Base-by-base conservation (phyloP, 2,329 filamentous ascomycete species). In the Falciphora oryzae region DNA sequence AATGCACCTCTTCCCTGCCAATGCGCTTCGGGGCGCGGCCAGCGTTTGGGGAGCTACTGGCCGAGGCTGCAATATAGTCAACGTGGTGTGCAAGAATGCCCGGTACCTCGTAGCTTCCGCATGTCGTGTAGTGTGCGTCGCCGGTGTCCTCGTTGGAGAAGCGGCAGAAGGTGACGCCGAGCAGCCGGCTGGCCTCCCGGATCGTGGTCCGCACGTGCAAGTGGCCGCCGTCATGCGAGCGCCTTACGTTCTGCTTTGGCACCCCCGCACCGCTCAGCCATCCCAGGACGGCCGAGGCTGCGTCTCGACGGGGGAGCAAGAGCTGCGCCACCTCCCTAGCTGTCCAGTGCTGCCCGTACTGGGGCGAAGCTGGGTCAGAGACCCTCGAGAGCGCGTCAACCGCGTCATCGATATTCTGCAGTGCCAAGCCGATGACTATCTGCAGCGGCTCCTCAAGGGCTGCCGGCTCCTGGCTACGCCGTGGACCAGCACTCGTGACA, bases 301-400 rank as follows among this genome's bases (percentile, higher is more conserved):
- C 35, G 11, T 60, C 59, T 32, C 35, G 11, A n/a, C 28, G 22
- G 13, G 59, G 59, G 14, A 22, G 22, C n/a, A 60, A 60, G 59
- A 22, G n/a, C 59, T 62, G 10, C 63, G 59, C 27, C 13, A 61
- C 59, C 57, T 64, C 35, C 65, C 32, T 4, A 16, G 22, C 35
- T 62, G 65, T 50, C 59, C 61, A 61, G 35, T 66, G 10, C 63
- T 60, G 27, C 14, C 25, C 59, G 32, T 60, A 60, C 14, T 60
- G 31, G 59, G 59, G 31, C 50, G 50, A 56, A n/a, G 5, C 16
- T 18, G 50, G 50, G 16, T 56, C 50, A n/a, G 50, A 56, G 5
- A 56, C 25, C 18, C 25, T n/a, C 50, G 25, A 7, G 7, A 56
- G 16, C 18, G 18, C 18, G 6, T 56, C 18, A 5, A 5, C 50